Conservation (phyloP, 352 stramenopile genomes). For the Aphanomyces stellatus region DNA sequence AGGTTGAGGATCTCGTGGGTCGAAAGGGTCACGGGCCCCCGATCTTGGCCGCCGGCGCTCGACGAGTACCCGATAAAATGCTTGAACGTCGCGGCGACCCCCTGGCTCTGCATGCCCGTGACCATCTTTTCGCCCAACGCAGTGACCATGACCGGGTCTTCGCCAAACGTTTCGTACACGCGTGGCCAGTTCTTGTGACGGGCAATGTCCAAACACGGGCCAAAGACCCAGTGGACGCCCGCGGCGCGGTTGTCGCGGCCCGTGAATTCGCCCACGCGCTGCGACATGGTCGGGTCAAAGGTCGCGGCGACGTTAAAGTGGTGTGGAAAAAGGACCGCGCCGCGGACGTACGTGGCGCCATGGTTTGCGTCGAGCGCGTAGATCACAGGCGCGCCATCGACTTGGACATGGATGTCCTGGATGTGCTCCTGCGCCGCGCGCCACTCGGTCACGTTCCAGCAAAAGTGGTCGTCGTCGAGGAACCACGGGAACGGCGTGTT, state of each 20-base stretch:
- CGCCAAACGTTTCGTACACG: conserved; percentile 77
- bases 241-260: conserved; percentile 46
- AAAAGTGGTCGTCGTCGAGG: conserved; percentile 27
- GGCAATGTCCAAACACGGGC: conserved; percentile 54
- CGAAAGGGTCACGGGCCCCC: conserved; percentile 52
- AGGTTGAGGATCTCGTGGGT: conserved; percentile 76
- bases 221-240: conserved; percentile 72
- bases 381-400: conserved; percentile 24
- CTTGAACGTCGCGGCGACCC: conserved; percentile 43
- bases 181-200: conserved; percentile 50
- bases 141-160: conserved; percentile 51
- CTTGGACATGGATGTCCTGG: conserved; percentile 39
- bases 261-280: conserved; percentile 35
- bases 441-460: conserved; percentile 36
- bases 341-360: conserved; percentile 51
- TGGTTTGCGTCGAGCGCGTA: conserved; percentile 65
- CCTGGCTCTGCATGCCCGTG: conserved; percentile 29
- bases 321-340: conserved; percentile 53
- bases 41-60: conserved; percentile 53
- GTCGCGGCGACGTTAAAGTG: conserved; percentile 63
- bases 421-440: conserved; percentile 34
- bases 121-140: conserved; percentile 41
- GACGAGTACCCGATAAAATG: conserved; percentile 34
- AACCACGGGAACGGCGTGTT: conserved; percentile 31
- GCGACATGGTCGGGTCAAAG: conserved; percentile 50